Base-by-base conservation (phyloP, 306 rosid species). In the Lithocarpus polystachyus region DNA sequence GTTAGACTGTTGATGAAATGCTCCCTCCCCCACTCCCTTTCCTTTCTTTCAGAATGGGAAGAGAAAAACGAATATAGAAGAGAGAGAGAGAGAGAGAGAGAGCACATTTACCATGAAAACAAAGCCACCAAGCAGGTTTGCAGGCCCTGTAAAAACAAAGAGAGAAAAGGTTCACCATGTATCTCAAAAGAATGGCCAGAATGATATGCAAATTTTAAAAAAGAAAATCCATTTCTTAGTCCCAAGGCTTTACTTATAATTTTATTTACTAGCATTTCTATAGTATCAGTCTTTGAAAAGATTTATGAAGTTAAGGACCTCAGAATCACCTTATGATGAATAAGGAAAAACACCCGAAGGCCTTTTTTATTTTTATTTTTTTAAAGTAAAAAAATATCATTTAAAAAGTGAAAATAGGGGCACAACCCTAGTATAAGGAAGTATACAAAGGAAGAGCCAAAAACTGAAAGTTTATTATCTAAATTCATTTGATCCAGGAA, bases 121-220 rank as follows among this genome's bases (percentile, higher is more conserved):
- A 93, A 80, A 82, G 97, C 88, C 86, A 90, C 97, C 89, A 93
- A 88, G 87, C 99, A 96, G 77, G 99, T 96, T 91, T 96, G 99
- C 79, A 96, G 88, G 74, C 99, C 99, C 99, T 96, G 94, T 56
- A 81, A 81, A 70, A 60, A 76, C 40, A 85, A 67, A 76, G 60
- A 73, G 31, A 77, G 79, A 13, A 79, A 76, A 35, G 57, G 60
- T 76, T 89, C 72, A 83, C 81, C 74, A 73, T 35, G 33, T 51
- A 55, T 65, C 68, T 51, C 22, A 57, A 37, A 43, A 5, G 20
- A 55, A 65, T 65, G 33, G 37, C 51, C 23, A 65, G 35, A 64
- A 54, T 33, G 68, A 29, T 51, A 72, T 71, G 54, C 68, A 56
- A 22, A 48, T 33, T 22, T 40, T 2, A 48, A 48, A 48, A 48